phyloP scores from a whole-genome alignment of 352 stramenopile genomes.

The Albugo candida region DNA sequence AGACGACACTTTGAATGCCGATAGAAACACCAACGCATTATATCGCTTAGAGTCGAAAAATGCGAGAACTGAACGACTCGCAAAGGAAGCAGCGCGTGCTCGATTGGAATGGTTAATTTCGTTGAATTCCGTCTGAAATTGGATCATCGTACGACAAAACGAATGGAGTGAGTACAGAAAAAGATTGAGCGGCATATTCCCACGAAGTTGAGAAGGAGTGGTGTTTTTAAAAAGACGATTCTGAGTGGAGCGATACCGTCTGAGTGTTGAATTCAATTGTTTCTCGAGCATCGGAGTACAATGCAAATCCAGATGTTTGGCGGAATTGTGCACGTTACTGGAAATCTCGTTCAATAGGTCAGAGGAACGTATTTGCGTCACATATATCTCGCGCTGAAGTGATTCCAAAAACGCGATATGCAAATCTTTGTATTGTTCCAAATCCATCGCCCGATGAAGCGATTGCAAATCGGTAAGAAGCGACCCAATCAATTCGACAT shows the following conservation, averaged over 20 bases:
- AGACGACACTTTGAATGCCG: conserved; percentile 28
- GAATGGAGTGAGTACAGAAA: conserved; percentile 74
- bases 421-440: conserved; percentile 50
- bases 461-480: conserved; percentile 40
- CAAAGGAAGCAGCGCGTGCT: conserved; percentile 28
- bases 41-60: conserved; percentile 34
- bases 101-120: conserved; percentile 24
- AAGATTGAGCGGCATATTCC: conserved; percentile 62
- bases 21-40: conserved; percentile 17
- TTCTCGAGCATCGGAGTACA: conserved; percentile 21
- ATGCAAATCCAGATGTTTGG: conserved; percentile 28
- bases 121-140: conserved; percentile 47
- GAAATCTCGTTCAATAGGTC: conserved; percentile 56
- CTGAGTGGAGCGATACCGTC: conserved; percentile 34
- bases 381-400: conserved; percentile 61
- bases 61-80: conserved; percentile 19
- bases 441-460: conserved; percentile 60
- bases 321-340: conserved; percentile 26
- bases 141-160: conserved; percentile 54
- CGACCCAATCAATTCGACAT: conserved; percentile 37
- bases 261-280: conserved; percentile 51
- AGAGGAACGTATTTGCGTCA: conserved; percentile 44
- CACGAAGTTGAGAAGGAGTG: conserved; percentile 47
- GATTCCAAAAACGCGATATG: conserved; percentile 62
- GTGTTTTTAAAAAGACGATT: conserved; percentile 27